Conservation (phyloP, 139 green algal species). For the Diplosphaera chodatii region DNA sequence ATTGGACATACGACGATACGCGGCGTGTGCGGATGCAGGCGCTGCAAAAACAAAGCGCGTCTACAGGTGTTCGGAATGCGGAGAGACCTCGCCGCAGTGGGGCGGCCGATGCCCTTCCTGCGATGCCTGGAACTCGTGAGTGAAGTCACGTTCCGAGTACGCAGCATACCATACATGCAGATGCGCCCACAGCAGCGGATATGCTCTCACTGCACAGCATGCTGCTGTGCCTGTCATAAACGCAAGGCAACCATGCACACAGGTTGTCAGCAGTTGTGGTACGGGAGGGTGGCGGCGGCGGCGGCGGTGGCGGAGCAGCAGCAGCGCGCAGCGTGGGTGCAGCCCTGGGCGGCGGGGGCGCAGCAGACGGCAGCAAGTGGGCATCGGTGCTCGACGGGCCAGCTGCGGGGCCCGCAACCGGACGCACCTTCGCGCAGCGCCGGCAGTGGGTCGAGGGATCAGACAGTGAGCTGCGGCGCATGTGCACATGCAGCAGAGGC, state of each 20-base stretch:
- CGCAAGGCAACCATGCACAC: no score
- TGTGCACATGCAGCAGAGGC: no score
- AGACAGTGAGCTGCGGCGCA: conserved; percentile 5
- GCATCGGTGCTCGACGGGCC: not conserved
- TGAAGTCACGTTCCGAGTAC: not conserved
- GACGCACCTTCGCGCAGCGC: not conserved
- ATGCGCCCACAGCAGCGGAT: no score
- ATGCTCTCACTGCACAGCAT: no score
- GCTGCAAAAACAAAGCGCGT: conserved; percentile 23
- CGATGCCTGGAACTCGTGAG: conserved; percentile 43
- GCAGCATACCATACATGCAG: no score
- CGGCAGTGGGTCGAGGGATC: conserved; percentile 8
- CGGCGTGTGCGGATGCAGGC: conserved; percentile 1
- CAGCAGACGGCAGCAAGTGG: not conserved
- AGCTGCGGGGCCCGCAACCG: not conserved
- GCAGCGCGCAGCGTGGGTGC: conserved; percentile 23
- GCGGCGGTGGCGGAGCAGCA: conserved; percentile 21
- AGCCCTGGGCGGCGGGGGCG: not conserved
- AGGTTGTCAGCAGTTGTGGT: not conserved
- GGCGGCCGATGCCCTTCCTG: conserved; percentile 57
- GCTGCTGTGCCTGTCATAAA: no score
- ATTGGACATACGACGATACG: no score
- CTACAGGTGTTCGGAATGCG: conserved; percentile 55
- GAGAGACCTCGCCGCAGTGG: conserved; percentile 43
- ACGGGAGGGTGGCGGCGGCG: conserved; percentile 7